Conservation (phyloP, 495 filamentous ascomycete genomes). For the Neurospora sublineolata region DNA sequence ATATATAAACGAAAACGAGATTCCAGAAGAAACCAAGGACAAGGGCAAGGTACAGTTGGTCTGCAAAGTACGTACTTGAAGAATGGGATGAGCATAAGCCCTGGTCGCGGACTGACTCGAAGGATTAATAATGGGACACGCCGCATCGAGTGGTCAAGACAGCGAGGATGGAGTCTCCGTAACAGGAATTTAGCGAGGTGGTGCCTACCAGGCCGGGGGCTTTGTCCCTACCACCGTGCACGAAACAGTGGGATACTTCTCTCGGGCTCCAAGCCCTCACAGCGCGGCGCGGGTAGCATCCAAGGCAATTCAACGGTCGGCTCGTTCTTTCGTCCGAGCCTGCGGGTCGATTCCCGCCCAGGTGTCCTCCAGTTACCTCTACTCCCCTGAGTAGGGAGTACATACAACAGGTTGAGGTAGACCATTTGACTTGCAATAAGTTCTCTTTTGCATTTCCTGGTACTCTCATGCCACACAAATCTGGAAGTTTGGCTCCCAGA, state of each 20-base stretch:
- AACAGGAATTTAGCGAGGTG: neutral
- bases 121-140: constrained; percentile 16
- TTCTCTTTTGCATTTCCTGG: neutral
- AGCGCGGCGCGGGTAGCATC: constrained; percentile 1
- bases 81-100: constrained; percentile 11
- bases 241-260: constrained; percentile 1
- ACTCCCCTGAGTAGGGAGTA: neutral
- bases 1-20: constrained; percentile 5
- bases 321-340: constrained; percentile 26
- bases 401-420: neutral
- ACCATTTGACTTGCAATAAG: neutral
- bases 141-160: neutral
- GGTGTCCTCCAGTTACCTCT: neutral
- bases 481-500: neutral
- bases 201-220: neutral
- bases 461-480: neutral
- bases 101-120: constrained; percentile 12
- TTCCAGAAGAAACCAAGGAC: constrained; percentile 1
- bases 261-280: constrained; percentile 7
- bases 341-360: constrained; percentile 2
- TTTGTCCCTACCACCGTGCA: neutral
- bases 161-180: constrained; percentile 3
- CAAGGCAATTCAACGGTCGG: constrained; percentile 17
- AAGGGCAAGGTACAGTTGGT: neutral
- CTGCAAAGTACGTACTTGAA: constrained; percentile 1